phyloP scores from a whole-genome alignment of 2,329 filamentous ascomycete species.

The Botrytis sinoallii region DNA sequence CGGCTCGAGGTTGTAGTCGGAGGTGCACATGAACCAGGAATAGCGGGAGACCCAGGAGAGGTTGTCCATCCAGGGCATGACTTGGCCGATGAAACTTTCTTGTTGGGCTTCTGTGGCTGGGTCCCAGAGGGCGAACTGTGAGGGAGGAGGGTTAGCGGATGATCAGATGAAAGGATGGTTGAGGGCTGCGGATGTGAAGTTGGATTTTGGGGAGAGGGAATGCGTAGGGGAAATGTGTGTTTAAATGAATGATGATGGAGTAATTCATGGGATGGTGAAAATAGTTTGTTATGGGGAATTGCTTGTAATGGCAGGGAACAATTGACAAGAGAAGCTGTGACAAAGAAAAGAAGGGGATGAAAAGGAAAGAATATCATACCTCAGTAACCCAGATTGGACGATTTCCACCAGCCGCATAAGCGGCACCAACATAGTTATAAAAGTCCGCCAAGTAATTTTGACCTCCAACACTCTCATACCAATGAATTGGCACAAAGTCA shows the following conservation, averaged over 20 bases:
- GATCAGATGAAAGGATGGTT: too few relatives aligned
- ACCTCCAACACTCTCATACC: conserved; percentile 44
- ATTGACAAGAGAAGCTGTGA: too few relatives aligned
- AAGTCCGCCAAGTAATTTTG: conserved; percentile 42
- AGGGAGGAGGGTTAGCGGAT: not conserved
- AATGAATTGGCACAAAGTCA: conserved; percentile 47
- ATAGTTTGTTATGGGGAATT: too few relatives aligned
- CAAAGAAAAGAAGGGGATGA: accelerated
- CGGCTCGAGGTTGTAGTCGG: not conserved
- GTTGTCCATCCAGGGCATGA: conserved; percentile 44
- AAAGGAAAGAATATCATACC: not conserved
- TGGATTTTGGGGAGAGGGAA: too few relatives aligned
- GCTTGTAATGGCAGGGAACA: too few relatives aligned
- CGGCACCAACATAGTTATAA: not conserved
- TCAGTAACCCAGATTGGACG: conserved; percentile 12
- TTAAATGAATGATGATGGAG: not conserved
- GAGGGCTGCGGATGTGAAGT: not conserved
- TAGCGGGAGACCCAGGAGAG: conserved; percentile 27
- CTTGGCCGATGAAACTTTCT: conserved; percentile 40
- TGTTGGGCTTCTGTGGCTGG: conserved; percentile 31
- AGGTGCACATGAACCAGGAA: conserved; percentile 17
- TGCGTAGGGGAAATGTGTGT: too few relatives aligned
- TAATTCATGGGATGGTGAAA: not conserved
- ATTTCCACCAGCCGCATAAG: conserved; percentile 2
- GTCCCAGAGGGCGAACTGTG: conserved; percentile 6